These are phyloP conservation scores for Musa itinerans DNA, from an alignment of 176 grass and related monocot genomes.

Conservation along the genomic window DNA sequence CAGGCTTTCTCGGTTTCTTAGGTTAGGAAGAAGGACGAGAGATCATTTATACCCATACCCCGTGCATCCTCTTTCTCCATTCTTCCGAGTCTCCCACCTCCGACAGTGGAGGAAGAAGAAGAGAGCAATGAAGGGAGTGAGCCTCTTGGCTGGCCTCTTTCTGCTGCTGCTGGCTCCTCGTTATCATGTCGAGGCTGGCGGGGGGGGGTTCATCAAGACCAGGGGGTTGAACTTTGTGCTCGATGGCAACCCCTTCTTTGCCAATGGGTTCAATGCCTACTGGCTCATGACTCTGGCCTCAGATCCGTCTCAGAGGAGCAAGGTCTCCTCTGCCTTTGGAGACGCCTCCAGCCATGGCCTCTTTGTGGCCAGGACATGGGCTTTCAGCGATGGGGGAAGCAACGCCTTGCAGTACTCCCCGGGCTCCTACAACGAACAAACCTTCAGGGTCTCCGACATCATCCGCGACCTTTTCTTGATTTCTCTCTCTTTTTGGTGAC, in stretches of 20 bases:
- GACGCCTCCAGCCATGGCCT: slow-evolving; percentile 47
- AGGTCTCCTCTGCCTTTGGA: slow-evolving; percentile 32
- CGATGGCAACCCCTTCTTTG: slow-evolving; percentile 37
- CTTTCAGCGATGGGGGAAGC: slow-evolving; percentile 69
- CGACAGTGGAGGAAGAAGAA: not conserved
- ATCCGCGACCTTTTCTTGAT: not conserved
- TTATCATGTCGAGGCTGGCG: not conserved
- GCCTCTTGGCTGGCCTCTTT: not conserved
- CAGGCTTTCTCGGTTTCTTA: not conserved
- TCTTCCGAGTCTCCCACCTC: not conserved
- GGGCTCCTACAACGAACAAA: slow-evolving; percentile 61
- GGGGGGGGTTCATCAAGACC: slow-evolving; percentile 32
- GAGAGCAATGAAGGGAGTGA: not conserved
- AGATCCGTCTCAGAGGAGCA: slow-evolving; percentile 33
- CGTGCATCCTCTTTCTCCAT: not conserved
- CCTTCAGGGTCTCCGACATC: slow-evolving; percentile 39
- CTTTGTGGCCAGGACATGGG: slow-evolving; percentile 57
- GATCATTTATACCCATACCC: not conserved
- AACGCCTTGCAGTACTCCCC: slow-evolving; percentile 53
- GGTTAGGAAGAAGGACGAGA: not conserved
- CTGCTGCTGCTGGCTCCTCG: not conserved
- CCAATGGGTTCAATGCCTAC: slow-evolving; percentile 68
- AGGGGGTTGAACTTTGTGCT: slow-evolving; percentile 44
- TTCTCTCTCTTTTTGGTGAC: not conserved
- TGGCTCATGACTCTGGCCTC: slow-evolving; percentile 80